phyloP scores from a whole-genome alignment of 345 rosid species.

The Trapa incisa region DNA sequence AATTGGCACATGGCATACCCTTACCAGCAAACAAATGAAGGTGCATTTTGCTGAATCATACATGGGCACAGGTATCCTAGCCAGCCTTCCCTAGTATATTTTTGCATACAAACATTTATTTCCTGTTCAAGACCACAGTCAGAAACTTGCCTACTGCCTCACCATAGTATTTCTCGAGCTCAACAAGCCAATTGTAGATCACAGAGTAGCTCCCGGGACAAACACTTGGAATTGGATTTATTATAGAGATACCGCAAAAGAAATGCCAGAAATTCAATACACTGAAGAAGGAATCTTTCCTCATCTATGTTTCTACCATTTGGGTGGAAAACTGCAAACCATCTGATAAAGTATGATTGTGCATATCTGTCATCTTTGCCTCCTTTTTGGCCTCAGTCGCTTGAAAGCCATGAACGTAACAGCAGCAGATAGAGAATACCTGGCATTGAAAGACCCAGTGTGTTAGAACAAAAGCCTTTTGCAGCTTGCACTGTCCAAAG shows the following conservation, averaged over 20 bases:
- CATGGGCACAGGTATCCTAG: too few species aligned
- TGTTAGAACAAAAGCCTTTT: not conserved
- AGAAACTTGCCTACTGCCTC: not conserved
- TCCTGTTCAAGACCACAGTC: too few species aligned
- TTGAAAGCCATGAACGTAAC: slow-evolving; percentile 4
- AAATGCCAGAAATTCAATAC: not conserved
- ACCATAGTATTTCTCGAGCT: not conserved
- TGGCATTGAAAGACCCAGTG: not conserved
- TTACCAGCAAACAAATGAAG: too few species aligned
- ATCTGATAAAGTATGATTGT: not conserved
- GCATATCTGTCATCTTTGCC: not conserved
- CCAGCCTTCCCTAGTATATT: too few species aligned
- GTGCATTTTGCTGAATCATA: too few species aligned
- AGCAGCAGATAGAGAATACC: slow-evolving; percentile 1
- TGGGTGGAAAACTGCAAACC: not conserved
- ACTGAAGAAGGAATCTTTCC: not conserved
- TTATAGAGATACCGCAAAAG: not conserved
- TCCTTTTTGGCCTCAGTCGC: slow-evolving; percentile 1
- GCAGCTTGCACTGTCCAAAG: not conserved
- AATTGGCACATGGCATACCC: too few species aligned
- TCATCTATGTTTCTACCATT: not conserved
- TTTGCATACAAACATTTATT: too few species aligned
- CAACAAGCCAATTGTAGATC: not conserved
- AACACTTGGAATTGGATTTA: not conserved
- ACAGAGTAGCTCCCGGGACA: not conserved